Percentiles rank a stretch among this genome's conserved stretches.
These are phyloP conservation scores for Deuterostichococcus epilithicus DNA, from an alignment of 139 green algal species.

Conservation along the genomic window DNA sequence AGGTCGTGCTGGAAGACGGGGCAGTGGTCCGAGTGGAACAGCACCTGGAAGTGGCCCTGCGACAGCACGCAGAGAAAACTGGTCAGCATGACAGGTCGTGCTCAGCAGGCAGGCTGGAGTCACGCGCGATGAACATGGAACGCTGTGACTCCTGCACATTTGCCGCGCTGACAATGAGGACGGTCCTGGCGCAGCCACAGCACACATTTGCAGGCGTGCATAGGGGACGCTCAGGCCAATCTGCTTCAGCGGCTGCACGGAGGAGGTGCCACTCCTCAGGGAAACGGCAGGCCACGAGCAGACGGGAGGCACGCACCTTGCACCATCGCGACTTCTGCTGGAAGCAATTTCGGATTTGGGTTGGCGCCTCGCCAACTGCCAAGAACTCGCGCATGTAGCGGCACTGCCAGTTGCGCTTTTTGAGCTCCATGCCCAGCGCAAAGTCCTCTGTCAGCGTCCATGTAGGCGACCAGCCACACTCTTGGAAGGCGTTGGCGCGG, in stretches of 20 bases:
- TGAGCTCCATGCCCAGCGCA: constrained; percentile 64
- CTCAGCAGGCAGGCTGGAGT: too few relatives aligned
- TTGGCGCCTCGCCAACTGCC: constrained; percentile 69
- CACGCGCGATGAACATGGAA: too few relatives aligned
- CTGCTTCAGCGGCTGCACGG: too few relatives aligned
- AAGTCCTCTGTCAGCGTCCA: constrained; percentile 74
- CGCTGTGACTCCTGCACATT: too few relatives aligned
- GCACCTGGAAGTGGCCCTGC: constrained; percentile 35
- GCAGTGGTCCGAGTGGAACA: constrained; percentile 29
- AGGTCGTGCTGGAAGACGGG: constrained; percentile 30
- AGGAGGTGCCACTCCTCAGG: too few relatives aligned
- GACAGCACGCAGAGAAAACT: not conserved
- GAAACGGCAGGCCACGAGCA: too few relatives aligned
- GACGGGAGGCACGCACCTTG: constrained; percentile 65
- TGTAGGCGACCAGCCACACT: constrained; percentile 62
- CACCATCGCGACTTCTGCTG: constrained; percentile 77
- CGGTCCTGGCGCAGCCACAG: too few relatives aligned
- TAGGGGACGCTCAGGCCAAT: too few relatives aligned
- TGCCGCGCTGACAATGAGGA: too few relatives aligned
- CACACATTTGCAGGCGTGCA: too few relatives aligned
- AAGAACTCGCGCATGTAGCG: constrained; percentile 74
- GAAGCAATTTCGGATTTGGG: constrained; percentile 79
- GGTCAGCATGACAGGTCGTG: not conserved
- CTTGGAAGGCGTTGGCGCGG: constrained; percentile 42
- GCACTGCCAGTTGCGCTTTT: constrained; percentile 35